Base-by-base conservation (phyloP, 306 rosid species). In the Vicia faba region DNA sequence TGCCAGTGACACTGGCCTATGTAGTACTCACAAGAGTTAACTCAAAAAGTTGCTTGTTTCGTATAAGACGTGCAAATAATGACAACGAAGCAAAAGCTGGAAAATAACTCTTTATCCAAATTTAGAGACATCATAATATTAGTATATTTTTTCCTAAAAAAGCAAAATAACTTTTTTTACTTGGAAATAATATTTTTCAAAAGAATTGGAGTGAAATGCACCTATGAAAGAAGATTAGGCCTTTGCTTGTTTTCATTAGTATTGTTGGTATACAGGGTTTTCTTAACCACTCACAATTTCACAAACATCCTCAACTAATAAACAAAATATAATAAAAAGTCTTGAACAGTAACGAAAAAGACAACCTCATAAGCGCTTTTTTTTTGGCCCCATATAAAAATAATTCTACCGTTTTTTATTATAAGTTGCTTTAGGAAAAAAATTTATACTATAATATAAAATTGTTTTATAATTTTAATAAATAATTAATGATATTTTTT, bases 81-180 rank as follows among this genome's bases (percentile, higher is more conserved):
- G 84, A 64, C 84, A 80, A 71, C 16, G 67, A 61, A 58, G 49
- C 11, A 35, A 28, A 45, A 29, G 64, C 14, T 5, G 44, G 84
- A 80, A 61, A 71, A 80, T 44, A 69, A 80, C 74, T 50, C 67
- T 70, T 64, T 79, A 36, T 14, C 67, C 26, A 45, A 55, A 12
- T 55, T 16, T 26, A 13, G 7, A 28, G 38, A 26, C 61, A 51
- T 8, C 31, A 35, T 36, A 36, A 55, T 64, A 33, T 49, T 13
- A 59, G 0, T 25, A 6, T 5, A 6, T 45, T n/a, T 14, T 45
- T 9, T 38, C 1, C 38, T 7, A 33, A 33, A 33, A 33, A 33
- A 33, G 38, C 28, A 33, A 28, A 28, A 33, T 33, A 33, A 33
- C 9, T 71, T 62, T 28, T 41, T n/a, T 59, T 14, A 36, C 46